Base-by-base conservation (phyloP, 345 rosid genomes). In the Eucalyptus microcorys region DNA sequence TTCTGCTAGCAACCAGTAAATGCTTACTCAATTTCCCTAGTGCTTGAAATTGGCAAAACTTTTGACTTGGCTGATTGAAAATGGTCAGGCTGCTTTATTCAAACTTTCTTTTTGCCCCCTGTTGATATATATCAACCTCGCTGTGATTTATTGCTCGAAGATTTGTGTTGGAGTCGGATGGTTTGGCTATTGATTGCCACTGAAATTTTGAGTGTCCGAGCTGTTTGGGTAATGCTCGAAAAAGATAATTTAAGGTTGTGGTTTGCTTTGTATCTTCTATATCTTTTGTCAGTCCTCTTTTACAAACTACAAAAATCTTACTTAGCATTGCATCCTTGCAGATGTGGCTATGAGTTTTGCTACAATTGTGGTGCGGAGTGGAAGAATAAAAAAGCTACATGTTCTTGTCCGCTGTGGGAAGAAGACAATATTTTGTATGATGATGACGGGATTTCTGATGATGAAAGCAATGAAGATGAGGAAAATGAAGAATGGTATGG, bases 271-370 rank as follows among this genome's bases (percentile, higher is more conserved):
- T 22, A 30, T n/a, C 87, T 49, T 85, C 52, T 16, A 5, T 85
- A n/a, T 49, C 5, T 45, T 52, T 48, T 52, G 47, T 55, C 37
- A 32, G 87, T 76, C 30, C 30, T 21, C 45, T 40, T 76, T 76
- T 40, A 76, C 84, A 76, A 21, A 76, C 47, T 21, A 21, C 47
- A 22, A 76, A 76, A 27, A 50, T 30, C 55, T 40, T 47, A 86
- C 42, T 19, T 40, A 83, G 37, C 50, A 15, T 81, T 40, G 32
- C 79, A 15, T 80, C 49, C 49, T 45, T 45, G 91, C 91, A 93
- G 96, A 86, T 95, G 95, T 32, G 96, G 95, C 14, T 87, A 87
- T 42, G 95, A 96, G 92, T 96, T 96, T 88, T 96, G 98, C 92
- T 96, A 96, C 86, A 94, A 87, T 7, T 96, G 97, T 79, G 98